These are phyloP conservation scores for Phaeotremella skinneri DNA, from an alignment of 768 basidiomycete species.

Conservation along the genomic window DNA sequence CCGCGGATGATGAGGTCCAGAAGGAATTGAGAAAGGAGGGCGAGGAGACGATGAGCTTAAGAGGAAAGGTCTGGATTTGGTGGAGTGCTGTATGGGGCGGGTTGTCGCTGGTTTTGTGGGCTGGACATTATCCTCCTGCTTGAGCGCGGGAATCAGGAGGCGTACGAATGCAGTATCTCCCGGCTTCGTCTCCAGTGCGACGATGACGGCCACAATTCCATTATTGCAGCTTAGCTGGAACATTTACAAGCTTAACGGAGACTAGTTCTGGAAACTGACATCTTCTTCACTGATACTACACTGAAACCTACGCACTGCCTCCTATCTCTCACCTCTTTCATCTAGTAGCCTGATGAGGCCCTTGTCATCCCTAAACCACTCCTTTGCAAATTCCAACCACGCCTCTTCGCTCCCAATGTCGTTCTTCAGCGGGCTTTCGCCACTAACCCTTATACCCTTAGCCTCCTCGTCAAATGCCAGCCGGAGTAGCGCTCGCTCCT, in stretches of 20 bases:
- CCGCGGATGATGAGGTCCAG: background rate
- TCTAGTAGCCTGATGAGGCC: background rate
- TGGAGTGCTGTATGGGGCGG: slow-evolving; percentile 80
- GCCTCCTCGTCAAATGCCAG: background rate
- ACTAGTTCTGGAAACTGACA: no score
- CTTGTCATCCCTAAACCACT: background rate
- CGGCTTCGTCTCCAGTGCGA: background rate
- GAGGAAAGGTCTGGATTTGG: slow-evolving; percentile 64
- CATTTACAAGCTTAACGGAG: no score
- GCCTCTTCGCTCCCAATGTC: background rate
- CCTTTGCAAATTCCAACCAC: background rate
- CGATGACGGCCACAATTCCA: background rate
- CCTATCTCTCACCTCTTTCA: background rate
- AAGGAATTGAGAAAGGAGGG: slow-evolving; percentile 4
- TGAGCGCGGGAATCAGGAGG: slow-evolving; percentile 49
- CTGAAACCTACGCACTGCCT: background rate
- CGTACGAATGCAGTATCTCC: no score
- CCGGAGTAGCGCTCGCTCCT: background rate
- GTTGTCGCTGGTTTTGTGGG: slow-evolving; percentile 72
- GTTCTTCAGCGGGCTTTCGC: background rate
- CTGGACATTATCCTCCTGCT: slow-evolving; percentile 85
- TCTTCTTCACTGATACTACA: background rate
- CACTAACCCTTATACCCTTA: background rate
- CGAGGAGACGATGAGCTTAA: slow-evolving; percentile 24
- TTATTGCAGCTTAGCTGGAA: background rate